Percentiles rank a stretch among this genome's conserved stretches.
phyloP scores from a whole-genome alignment of 2,329 filamentous ascomycete species.

The Penicillium concentricum region DNA sequence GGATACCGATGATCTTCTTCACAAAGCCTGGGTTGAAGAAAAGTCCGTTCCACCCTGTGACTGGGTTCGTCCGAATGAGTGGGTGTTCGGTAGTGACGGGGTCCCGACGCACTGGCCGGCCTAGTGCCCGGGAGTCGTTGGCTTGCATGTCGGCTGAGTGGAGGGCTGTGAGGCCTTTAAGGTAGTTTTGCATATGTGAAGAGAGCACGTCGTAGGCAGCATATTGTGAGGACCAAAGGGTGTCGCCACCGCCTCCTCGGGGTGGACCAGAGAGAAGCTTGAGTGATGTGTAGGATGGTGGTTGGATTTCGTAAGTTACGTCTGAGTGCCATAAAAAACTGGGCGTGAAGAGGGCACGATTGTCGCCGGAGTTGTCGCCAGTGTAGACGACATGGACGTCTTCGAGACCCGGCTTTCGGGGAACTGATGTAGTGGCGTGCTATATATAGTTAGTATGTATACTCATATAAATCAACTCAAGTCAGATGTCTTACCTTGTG shows the following conservation, averaged over 20 bases:
- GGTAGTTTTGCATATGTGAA: constrained; percentile 56
- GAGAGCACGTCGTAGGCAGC: constrained; percentile 59
- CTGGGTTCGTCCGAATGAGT: constrained; percentile 59
- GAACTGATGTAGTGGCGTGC: constrained; percentile 56
- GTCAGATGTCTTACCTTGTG: constrained; percentile 44
- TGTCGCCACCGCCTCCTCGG: constrained; percentile 56
- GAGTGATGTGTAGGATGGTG: constrained; percentile 57
- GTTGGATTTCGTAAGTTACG: constrained; percentile 58
- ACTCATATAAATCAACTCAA: neutral
- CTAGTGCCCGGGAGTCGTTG: constrained; percentile 49
- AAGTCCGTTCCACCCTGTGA: constrained; percentile 61
- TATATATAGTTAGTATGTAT: constrained; percentile 13
- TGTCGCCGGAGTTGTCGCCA: constrained; percentile 53
- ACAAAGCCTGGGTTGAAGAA: constrained; percentile 62
- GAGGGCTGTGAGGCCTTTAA: constrained; percentile 56
- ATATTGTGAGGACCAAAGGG: constrained; percentile 59
- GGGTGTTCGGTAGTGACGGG: constrained; percentile 58
- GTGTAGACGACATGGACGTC: constrained; percentile 59
- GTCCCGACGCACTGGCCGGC: constrained; percentile 53
- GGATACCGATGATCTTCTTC: constrained; percentile 58
- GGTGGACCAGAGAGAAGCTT: constrained; percentile 56
- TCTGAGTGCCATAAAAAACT: constrained; percentile 58
- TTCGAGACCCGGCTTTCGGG: constrained; percentile 50
- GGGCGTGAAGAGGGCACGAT: constrained; percentile 55
- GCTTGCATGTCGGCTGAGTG: constrained; percentile 58